These are phyloP conservation scores for Cryptococcus jaspeensis DNA, from an alignment of 1,284 basidiomycete species.

Conservation along the genomic window DNA sequence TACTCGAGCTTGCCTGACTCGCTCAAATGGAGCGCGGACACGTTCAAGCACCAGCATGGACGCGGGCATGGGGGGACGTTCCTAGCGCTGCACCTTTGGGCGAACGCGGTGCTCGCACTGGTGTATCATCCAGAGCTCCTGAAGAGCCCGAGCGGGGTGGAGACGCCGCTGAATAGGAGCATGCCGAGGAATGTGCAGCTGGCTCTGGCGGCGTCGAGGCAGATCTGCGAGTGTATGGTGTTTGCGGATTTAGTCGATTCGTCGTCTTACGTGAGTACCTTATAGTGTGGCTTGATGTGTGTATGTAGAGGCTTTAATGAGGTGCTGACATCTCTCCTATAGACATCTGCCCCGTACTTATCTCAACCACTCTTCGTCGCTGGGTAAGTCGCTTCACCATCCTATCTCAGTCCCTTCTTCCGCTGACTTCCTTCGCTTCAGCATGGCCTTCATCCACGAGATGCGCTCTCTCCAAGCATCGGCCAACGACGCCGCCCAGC, in stretches of 20 bases:
- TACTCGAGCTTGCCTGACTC: conserved; percentile 45
- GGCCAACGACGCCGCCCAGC: conserved; percentile 3
- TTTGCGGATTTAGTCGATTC: conserved; percentile 44
- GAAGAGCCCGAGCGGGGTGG: conserved; percentile 46
- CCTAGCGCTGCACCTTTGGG: conserved; percentile 43
- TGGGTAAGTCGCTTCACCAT: conserved; percentile 17
- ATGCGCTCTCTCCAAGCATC: conserved; percentile 40
- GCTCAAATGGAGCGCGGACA: conserved; percentile 51
- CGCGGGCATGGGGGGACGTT: conserved; percentile 47
- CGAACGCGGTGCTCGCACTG: conserved; percentile 52
- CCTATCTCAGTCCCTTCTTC: too few relatives aligned
- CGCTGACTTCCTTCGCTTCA: conserved; percentile 13
- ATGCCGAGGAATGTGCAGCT: conserved; percentile 50
- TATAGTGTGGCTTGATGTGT: too few relatives aligned
- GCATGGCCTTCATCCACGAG: conserved; percentile 51
- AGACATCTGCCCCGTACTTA: conserved; percentile 23
- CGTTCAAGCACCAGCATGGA: conserved; percentile 50
- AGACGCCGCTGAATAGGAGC: conserved; percentile 48
- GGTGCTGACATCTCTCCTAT: neutral
- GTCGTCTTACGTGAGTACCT: conserved; percentile 46
- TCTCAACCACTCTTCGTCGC: conserved; percentile 25
- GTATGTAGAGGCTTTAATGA: conserved; percentile 14
- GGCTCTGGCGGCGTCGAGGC: conserved; percentile 45
- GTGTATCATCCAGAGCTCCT: conserved; percentile 53
- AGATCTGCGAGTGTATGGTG: conserved; percentile 53